Evolutionary conservation across 2,329 filamentous ascomycete genomes (phyloP), one percentile per base, ranked within the genome.

Genomic region (Magnaporthiopsis poae): DNA sequence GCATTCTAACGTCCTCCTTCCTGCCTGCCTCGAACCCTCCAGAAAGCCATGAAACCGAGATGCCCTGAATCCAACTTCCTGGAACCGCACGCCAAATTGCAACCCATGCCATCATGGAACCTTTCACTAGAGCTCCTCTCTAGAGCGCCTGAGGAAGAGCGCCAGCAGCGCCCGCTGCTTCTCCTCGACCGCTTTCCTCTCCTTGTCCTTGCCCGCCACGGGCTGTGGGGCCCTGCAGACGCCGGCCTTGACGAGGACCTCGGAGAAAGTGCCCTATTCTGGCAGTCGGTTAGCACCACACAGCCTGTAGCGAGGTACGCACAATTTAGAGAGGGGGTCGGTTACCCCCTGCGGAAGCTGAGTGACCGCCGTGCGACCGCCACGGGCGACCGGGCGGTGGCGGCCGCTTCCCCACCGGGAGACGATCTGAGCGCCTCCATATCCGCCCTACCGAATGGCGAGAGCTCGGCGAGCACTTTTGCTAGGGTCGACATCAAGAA

Each of bases 401-500:
- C 67, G 59, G 46, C 39, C 67, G 61, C 68, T 39, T 68, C 69
- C 67, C 66, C 31, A 61, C 56, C 63, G 66, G n/a, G 65, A 62
- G 64, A 33, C 70, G 60, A 60, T 68, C 70, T 69, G 68, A 81
- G 63, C 59, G 73, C 68, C 68, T 80, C 72, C 63, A 77, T 64
- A 64, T 80, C 77, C 0, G 74, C 73, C 25, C 76, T 77, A 15
- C 71, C 77, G 1, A 82, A 70, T 31, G 71, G 82, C 60, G 73
- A 75, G 7, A 87, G 75, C 66, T 87, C 84, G 0, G 78, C 74
- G 1, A 81, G 78, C 1, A 85, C 77, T 4, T 81, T 80, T 2
- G 81, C 78, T 0, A 97, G 81, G 77, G 92, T 93, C 11, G 90
- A 88, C 0, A 89, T 91, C 21, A 97, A 79, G 70, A 97, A 92